phyloP scores from a whole-genome alignment of 2,329 filamentous ascomycete species.

The Didymella pomorum region DNA sequence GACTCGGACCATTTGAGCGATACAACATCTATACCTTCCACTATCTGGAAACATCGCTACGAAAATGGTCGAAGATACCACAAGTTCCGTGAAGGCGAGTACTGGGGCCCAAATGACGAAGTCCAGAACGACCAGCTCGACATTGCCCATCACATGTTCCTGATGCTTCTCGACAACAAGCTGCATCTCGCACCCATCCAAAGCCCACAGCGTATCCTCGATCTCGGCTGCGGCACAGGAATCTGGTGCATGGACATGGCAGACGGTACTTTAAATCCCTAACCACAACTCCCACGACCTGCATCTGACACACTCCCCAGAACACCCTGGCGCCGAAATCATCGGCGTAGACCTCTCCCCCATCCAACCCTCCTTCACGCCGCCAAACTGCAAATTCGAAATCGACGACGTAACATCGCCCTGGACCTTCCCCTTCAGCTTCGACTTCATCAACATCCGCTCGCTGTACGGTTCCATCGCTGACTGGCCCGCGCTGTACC shows the following conservation, averaged over 20 bases:
- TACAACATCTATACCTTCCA: conserved; percentile 43
- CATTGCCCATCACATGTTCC: conserved; percentile 41
- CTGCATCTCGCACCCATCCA: conserved; percentile 36
- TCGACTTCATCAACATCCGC: conserved; percentile 56
- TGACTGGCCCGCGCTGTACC: conserved; percentile 53
- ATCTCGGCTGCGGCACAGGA: conserved; percentile 40
- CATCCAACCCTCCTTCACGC: conserved; percentile 56
- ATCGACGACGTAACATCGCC: conserved; percentile 54
- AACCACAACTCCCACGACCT: background rate
- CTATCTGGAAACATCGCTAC: conserved; percentile 41
- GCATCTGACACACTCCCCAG: conserved; percentile 6
- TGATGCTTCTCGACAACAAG: conserved; percentile 33
- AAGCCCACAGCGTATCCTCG: conserved; percentile 30
- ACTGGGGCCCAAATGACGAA: conserved; percentile 45
- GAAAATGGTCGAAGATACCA: conserved; percentile 47
- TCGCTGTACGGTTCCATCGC: conserved; percentile 54
- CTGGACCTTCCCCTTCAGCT: conserved; percentile 48
- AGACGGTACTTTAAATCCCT: conserved; percentile 17
- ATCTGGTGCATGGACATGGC: conserved; percentile 45
- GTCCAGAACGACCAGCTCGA: conserved; percentile 40
- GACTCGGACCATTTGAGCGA: conserved; percentile 36
- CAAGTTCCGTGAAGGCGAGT: conserved; percentile 42
- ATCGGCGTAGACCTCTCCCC: conserved; percentile 58
- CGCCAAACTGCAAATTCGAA: conserved; percentile 56
- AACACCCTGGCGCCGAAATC: conserved; percentile 48